phyloP scores from a whole-genome alignment of 1,139 yeast species.

The Pneumocystis oryctolagi region DNA sequence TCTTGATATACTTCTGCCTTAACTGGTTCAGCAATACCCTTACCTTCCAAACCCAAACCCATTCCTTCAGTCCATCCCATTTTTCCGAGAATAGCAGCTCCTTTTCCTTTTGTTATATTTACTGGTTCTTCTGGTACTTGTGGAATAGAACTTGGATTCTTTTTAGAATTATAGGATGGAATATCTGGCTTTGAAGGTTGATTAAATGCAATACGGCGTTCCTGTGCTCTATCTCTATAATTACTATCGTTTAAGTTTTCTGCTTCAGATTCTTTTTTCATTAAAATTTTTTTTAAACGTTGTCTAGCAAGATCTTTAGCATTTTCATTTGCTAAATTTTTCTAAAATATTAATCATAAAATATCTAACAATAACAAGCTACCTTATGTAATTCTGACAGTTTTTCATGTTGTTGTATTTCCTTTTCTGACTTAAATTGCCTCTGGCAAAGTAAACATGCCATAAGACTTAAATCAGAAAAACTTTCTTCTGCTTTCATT shows the following conservation, averaged over 20 bases:
- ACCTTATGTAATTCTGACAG: conserved; percentile 13
- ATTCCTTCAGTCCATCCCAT: conserved; percentile 3
- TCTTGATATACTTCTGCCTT: neutral
- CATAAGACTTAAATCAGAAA: conserved; percentile 12
- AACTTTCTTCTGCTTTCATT: conserved; percentile 1
- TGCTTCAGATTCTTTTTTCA: neutral
- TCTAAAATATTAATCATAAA: neutral
- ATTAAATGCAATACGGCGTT: conserved; percentile 1
- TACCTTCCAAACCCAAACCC: neutral
- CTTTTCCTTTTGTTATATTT: neutral
- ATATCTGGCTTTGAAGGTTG: conserved; percentile 1
- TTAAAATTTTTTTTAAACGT: neutral
- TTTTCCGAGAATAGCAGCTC: neutral
- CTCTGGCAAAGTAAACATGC: conserved; percentile 17
- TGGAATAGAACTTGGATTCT: neutral
- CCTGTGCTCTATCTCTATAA: conserved; percentile 1
- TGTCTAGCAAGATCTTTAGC: neutral
- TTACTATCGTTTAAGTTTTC: neutral
- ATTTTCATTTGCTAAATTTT: neutral
- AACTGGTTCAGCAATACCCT: neutral
- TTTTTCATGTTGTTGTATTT: conserved; percentile 14
- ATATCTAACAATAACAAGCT: neutral
- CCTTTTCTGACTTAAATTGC: conserved; percentile 13
- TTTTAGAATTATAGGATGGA: neutral
- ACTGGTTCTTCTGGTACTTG: neutral